These are phyloP conservation scores for Elaeis oleifera DNA, from an alignment of 202 grass and related monocot genomes.

Conservation along the genomic window DNA sequence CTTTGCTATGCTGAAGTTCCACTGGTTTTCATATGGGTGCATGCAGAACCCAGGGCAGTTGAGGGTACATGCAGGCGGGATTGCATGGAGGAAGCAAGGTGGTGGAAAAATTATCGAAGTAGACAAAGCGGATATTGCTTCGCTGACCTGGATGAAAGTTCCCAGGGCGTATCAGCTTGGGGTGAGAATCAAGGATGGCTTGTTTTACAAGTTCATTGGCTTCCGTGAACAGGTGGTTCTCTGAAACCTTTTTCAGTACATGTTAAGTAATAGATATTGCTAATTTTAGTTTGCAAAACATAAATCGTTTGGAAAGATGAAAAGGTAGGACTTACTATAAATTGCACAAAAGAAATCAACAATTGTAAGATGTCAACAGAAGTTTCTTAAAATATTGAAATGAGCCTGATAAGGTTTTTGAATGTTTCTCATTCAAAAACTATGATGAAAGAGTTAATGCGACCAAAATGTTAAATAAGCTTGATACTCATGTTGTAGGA, in stretches of 20 bases:
- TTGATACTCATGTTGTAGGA: too few species aligned
- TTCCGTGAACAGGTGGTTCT: slow-evolving; percentile 76
- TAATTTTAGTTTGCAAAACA: too few species aligned
- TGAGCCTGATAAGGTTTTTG: too few species aligned
- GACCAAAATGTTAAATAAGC: too few species aligned
- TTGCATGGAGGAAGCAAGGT: slow-evolving; percentile 87
- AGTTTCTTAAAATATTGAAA: too few species aligned
- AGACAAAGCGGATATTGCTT: slow-evolving; percentile 62
- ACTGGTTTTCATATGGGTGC: slow-evolving; percentile 2
- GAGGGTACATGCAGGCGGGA: slow-evolving; percentile 56
- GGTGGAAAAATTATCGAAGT: slow-evolving; percentile 71
- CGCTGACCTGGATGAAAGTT: slow-evolving; percentile 79
- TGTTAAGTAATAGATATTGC: too few species aligned
- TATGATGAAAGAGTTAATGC: too few species aligned
- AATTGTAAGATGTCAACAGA: too few species aligned
- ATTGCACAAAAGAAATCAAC: too few species aligned
- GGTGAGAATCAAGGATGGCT: slow-evolving; percentile 66
- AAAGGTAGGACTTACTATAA: too few species aligned
- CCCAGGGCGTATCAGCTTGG: slow-evolving; percentile 80
- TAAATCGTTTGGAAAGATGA: too few species aligned
- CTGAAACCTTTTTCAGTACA: neutral
- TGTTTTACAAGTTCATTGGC: slow-evolving; percentile 77
- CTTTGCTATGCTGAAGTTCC: neutral
- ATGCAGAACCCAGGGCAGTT: slow-evolving; percentile 78
- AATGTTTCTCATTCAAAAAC: too few species aligned